Evolutionary conservation across 495 filamentous ascomycete genomes (phyloP), one percentile per base, ranked within the genome.

Genomic region (Lophiostoma macrostomum): DNA sequence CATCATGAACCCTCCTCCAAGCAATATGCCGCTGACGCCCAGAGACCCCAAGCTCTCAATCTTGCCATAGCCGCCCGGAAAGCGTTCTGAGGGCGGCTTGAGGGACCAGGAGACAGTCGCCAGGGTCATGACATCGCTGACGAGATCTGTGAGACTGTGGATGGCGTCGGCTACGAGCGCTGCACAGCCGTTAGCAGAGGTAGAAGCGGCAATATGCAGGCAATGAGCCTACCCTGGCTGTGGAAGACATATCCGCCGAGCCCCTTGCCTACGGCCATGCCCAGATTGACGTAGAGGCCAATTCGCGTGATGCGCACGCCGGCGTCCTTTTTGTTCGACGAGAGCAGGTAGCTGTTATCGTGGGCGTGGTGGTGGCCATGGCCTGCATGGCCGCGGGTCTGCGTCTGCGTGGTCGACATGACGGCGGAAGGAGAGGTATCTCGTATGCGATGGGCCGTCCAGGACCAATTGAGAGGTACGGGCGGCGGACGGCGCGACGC

Each of bases 251-350:
- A 96, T 54, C 93, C 93, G 28, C 91, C 93, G 32, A 89, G 74
- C 22, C 91, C 93, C 63, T 98, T 98, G 29, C 80, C 85, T 61
- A 96, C 76, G 28, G 91, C 93, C 93, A 98, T 96, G 57, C 82
- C 80, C 2, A 96, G 79, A 66, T 98, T 98, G 49, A 91, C 89
- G 62, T 86, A 84, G 29, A 98, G 79, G 6, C 93, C 93, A 63
- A 96, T 83, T 44, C 91, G 80, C 24, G 93, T 98, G 50, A 98
- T 98, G 44, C 89, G 83, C 52, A 98, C 93, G 50, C 90, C 93
- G 16, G 93, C 87, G 71, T 98, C 94, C 35, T 85, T 82, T 69
- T 88, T 95, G 73, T 98, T 90, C 28, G 75, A 77, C 1, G 90
- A 95, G 4, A 83, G 88, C 23, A 98, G 78, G 69, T 91, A 96